These are phyloP conservation scores for Mycena amicta DNA, from an alignment of 768 basidiomycete species.

Conservation along the genomic window DNA sequence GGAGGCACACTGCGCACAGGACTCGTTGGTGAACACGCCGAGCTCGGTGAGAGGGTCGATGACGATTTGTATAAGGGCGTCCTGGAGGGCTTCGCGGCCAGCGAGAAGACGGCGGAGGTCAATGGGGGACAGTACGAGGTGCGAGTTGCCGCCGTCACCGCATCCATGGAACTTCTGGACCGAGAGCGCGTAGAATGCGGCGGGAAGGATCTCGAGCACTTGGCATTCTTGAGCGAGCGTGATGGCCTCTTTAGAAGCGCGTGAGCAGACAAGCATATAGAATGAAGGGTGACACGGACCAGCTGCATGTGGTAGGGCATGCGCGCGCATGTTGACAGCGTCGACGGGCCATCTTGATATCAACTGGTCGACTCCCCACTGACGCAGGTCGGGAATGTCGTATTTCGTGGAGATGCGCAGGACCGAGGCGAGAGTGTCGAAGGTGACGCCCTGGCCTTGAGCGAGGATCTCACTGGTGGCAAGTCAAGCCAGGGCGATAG, in stretches of 20 bases:
- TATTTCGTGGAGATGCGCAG: constrained; percentile 41
- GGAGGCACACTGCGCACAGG: constrained; percentile 17
- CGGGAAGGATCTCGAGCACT: constrained; percentile 38
- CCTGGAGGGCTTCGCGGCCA: constrained; percentile 34
- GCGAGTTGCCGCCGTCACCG: constrained; percentile 32
- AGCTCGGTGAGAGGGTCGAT: constrained; percentile 21
- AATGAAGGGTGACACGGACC: constrained; percentile 24
- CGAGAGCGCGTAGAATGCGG: constrained; percentile 43
- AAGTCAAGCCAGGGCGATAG: neutral
- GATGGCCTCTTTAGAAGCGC: constrained; percentile 41
- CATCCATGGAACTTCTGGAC: constrained; percentile 30
- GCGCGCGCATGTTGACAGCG: constrained; percentile 28
- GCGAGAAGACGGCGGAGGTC: constrained; percentile 34
- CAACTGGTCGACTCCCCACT: constrained; percentile 28
- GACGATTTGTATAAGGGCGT: constrained; percentile 21
- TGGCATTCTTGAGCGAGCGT: constrained; percentile 36
- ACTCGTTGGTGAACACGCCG: constrained; percentile 1
- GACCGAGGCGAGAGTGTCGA: constrained; percentile 29
- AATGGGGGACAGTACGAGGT: constrained; percentile 29
- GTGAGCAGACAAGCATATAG: neutral
- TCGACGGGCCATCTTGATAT: constrained; percentile 33
- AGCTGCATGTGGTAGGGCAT: constrained; percentile 32
- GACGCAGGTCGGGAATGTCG: constrained; percentile 32
- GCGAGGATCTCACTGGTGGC: neutral
- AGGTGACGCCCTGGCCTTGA: constrained; percentile 25